Evolutionary conservation across 305 asterid genomes (phyloP).

Genomic region (Fraxinus latifolia): DNA sequence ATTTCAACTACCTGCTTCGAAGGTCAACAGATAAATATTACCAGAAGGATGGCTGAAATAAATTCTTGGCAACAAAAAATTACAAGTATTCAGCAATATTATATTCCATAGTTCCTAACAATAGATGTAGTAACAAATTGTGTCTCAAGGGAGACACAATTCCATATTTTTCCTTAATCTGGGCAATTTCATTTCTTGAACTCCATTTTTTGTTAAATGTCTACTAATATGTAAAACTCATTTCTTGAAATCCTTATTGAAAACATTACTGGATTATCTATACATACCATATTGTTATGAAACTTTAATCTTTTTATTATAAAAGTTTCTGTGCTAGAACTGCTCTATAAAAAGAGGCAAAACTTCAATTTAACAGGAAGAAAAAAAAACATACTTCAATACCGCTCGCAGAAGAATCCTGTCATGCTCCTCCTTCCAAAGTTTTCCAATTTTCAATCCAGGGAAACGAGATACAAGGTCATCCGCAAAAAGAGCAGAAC

Average conservation of each 20-base stretch:
- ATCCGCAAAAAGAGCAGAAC: slow-evolving; percentile 60
- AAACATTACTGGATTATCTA: background rate
- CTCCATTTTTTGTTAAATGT: background rate
- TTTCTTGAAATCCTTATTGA: background rate
- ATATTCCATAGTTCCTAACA: slow-evolving; percentile 19
- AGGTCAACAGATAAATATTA: slow-evolving; percentile 14
- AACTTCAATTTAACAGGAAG: slow-evolving; percentile 18
- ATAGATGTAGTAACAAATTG: slow-evolving; percentile 12
- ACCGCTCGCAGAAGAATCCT: slow-evolving; percentile 75
- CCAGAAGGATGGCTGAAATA: background rate
- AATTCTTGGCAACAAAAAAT: slow-evolving; percentile 16
- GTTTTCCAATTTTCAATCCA: slow-evolving; percentile 74
- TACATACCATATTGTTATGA: slow-evolving; percentile 1
- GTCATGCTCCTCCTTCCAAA: slow-evolving; percentile 92
- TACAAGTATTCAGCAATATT: slow-evolving; percentile 7
- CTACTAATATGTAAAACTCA: background rate
- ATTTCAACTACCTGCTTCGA: slow-evolving; percentile 16
- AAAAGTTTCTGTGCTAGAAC: background rate
- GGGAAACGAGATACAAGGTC: slow-evolving; percentile 69
- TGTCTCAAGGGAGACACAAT: background rate
- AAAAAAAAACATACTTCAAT: slow-evolving; percentile 49
- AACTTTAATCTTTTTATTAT: background rate
- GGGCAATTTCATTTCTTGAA: slow-evolving; percentile 4
- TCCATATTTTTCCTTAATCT: background rate
- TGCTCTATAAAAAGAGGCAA: background rate